phyloP scores from a whole-genome alignment of 768 basidiomycete species.

The Sistotremastrum suecicum region DNA sequence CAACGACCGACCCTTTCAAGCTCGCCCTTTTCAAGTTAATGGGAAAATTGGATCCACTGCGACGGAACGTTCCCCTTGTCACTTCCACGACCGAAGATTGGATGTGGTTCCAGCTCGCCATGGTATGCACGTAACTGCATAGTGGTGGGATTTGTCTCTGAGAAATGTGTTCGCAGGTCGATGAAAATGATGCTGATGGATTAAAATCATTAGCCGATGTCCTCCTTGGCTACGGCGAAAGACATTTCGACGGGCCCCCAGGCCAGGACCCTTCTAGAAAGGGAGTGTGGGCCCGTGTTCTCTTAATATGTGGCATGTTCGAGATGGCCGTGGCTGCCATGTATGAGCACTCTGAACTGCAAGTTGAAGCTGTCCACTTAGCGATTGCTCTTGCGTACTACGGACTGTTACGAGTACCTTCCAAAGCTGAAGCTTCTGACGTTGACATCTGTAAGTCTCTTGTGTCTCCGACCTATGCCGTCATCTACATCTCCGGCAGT shows the following conservation, averaged over 20 bases:
- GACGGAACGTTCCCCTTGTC: slow-evolving; percentile 68
- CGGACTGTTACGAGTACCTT: slow-evolving; percentile 75
- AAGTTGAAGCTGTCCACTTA: slow-evolving; percentile 89
- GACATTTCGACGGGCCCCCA: slow-evolving; percentile 62
- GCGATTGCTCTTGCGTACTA: slow-evolving; percentile 89
- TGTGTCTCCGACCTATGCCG: background rate
- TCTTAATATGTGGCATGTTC: slow-evolving; percentile 89
- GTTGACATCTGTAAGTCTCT: slow-evolving; percentile 57
- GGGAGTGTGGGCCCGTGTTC: slow-evolving; percentile 68
- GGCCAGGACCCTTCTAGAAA: slow-evolving; percentile 42
- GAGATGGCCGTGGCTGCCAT: slow-evolving; percentile 85
- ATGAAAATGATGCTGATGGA: slow-evolving; percentile 72
- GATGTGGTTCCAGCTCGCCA: slow-evolving; percentile 92
- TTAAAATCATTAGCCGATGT: slow-evolving; percentile 63
- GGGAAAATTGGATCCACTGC: slow-evolving; percentile 75
- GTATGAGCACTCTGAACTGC: slow-evolving; percentile 75
- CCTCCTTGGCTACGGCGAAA: slow-evolving; percentile 62
- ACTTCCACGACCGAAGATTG: slow-evolving; percentile 94
- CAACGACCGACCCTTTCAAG: slow-evolving; percentile 88
- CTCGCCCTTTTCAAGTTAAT: slow-evolving; percentile 91
- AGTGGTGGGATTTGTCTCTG: background rate
- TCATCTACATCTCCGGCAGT: slow-evolving; percentile 26
- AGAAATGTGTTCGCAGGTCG: slow-evolving; percentile 30
- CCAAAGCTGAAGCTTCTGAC: slow-evolving; percentile 70
- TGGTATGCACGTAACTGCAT: slow-evolving; percentile 29